Percentiles rank a stretch among this genome's conserved stretches.
phyloP scores from a whole-genome alignment of 2,329 filamentous ascomycete species.

The Nakataea oryzae region DNA sequence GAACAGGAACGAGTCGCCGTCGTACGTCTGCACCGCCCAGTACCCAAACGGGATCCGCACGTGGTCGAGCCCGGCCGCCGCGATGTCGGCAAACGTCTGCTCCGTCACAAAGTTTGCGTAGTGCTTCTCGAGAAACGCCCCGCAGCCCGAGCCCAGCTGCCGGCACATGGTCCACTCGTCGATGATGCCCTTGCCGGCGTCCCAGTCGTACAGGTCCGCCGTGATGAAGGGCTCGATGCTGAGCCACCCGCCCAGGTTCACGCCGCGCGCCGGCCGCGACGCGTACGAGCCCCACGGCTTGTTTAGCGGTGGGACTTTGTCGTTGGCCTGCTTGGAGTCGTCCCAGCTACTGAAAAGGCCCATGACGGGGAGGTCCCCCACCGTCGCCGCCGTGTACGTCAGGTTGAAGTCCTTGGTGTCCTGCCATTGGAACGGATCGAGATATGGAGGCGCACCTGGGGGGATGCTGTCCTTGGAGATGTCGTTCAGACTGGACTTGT shows the following conservation, averaged over 20 bases:
- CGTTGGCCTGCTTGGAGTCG: constrained; percentile 68
- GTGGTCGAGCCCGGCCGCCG: constrained; percentile 82
- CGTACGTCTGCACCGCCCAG: constrained; percentile 83
- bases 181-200: constrained; percentile 54
- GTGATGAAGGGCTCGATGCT: constrained; percentile 92
- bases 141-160: constrained; percentile 58
- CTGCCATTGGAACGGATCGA: constrained; percentile 88
- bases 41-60: constrained; percentile 94
- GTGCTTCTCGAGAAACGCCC: constrained; percentile 70
- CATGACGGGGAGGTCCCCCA: constrained; percentile 85
- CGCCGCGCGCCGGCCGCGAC: constrained; percentile 70
- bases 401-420: constrained; percentile 87
- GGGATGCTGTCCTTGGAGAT: constrained; percentile 50
- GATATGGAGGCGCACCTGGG: constrained; percentile 55
- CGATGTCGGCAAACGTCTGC: constrained; percentile 73
- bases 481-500: constrained; percentile 36
- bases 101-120: constrained; percentile 85
- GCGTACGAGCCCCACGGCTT: constrained; percentile 69
- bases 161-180: constrained; percentile 78
- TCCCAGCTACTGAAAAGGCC: constrained; percentile 80
- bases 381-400: constrained; percentile 77
- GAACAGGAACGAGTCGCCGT: constrained; percentile 77
- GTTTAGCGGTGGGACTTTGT: constrained; percentile 67
- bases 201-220: constrained; percentile 74
- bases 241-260: constrained; percentile 92